Evolutionary conservation across 805 yeast species (phyloP).

Genomic region (Blastobotrys terrestris): DNA sequence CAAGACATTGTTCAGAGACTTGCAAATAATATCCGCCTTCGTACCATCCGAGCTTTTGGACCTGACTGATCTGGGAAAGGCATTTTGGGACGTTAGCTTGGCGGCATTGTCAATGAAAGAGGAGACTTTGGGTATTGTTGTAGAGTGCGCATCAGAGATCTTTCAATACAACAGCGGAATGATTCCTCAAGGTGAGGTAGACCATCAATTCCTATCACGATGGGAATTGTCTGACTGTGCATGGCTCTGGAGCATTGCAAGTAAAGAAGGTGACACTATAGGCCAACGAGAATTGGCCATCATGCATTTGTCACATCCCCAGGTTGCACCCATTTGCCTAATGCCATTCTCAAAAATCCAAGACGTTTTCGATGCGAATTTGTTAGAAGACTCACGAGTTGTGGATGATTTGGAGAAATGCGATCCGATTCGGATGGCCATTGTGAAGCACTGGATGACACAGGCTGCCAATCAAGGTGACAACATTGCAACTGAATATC

Average conservation of each 20-base stretch:
- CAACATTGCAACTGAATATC: conserved; percentile 24
- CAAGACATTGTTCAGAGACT: conserved; percentile 29
- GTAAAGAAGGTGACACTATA: conserved; percentile 24
- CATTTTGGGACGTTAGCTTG: conserved; percentile 33
- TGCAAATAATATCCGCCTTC: conserved; percentile 31
- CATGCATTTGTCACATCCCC: conserved; percentile 27
- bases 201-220: conserved; percentile 14
- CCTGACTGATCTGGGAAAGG: conserved; percentile 26
- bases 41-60: conserved; percentile 28
- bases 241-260: conserved; percentile 24
- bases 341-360: conserved; percentile 21
- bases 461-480: conserved; percentile 24
- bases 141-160: conserved; percentile 21
- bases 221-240: conserved; percentile 24
- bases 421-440: conserved; percentile 27
- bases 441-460: conserved; percentile 26
- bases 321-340: conserved; percentile 20
- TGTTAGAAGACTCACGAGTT: conserved; percentile 15
- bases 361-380: conserved; percentile 18
- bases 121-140: conserved; percentile 19
- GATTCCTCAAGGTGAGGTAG: conserved; percentile 9
- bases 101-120: conserved; percentile 29
- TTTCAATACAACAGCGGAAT: conserved; percentile 21
- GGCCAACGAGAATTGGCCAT: conserved; percentile 26
- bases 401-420: conserved; percentile 22